Evolutionary conservation across 345 rosid genomes (phyloP).

Genomic region (Melaleuca alternifolia): DNA sequence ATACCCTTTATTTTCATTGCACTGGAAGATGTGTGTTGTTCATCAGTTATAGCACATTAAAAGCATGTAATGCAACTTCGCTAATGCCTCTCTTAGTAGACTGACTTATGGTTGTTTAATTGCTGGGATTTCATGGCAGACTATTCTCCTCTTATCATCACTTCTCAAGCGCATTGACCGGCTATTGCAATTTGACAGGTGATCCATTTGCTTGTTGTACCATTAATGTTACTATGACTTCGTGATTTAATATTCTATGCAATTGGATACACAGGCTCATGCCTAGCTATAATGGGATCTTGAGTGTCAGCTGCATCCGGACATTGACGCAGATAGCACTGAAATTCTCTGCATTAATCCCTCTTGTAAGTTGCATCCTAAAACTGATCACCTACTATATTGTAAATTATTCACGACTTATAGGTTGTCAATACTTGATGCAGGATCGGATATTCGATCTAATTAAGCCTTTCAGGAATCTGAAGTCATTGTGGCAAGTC

Average conservation of each 20-base stretch:
- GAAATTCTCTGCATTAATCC: constrained; percentile 70
- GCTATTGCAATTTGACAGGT: constrained; percentile 96
- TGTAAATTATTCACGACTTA: not conserved
- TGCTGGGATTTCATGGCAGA: constrained; percentile 38
- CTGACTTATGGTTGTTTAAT: not conserved
- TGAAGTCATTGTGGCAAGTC: constrained; percentile 54
- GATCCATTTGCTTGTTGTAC: constrained; percentile 2
- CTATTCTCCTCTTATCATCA: constrained; percentile 60
- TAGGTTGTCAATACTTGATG: constrained; percentile 1
- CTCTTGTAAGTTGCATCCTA: constrained; percentile 42
- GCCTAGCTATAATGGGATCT: constrained; percentile 92
- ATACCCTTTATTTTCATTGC: too few species aligned
- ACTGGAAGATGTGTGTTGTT: not conserved
- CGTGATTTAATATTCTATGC: not conserved
- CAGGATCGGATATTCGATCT: constrained; percentile 79
- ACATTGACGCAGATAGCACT: constrained; percentile 78
- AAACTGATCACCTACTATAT: not conserved
- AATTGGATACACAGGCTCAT: constrained; percentile 49
- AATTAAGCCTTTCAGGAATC: constrained; percentile 62
- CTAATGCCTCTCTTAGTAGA: not conserved
- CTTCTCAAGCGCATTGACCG: constrained; percentile 94
- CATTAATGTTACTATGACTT: not conserved
- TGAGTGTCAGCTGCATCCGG: constrained; percentile 86
- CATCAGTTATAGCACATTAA: not conserved
- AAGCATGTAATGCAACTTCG: not conserved